These are phyloP conservation scores for Plectosphaerella cucumerina DNA, from an alignment of 2,329 filamentous ascomycete genomes.

Conservation along the genomic window DNA sequence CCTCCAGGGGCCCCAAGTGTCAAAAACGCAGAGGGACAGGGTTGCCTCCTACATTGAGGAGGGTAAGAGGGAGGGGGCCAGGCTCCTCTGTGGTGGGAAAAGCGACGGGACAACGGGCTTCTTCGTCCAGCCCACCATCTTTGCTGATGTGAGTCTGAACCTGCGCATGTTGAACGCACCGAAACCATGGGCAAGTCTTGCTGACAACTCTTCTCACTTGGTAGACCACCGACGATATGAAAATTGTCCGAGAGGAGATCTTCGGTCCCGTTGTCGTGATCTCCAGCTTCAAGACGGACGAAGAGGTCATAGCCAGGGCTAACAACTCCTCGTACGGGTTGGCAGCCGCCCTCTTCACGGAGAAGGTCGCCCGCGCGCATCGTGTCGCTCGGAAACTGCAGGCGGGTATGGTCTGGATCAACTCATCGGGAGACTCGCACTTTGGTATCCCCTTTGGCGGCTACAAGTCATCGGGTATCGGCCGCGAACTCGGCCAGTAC, in stretches of 20 bases:
- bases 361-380: constrained; percentile 38
- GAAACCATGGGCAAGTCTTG: too few relatives aligned
- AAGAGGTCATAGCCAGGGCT: constrained; percentile 20
- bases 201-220: neutral
- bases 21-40: constrained; percentile 58
- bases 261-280: constrained; percentile 23
- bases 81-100: constrained; percentile 50
- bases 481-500: neutral
- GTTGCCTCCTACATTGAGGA: constrained; percentile 62
- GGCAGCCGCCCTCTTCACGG: constrained; percentile 50
- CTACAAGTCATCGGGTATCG: constrained; percentile 9
- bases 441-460: constrained; percentile 23
- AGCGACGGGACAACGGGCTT: constrained; percentile 15
- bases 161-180: too few relatives aligned
- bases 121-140: constrained; percentile 16
- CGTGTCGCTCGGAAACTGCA: constrained; percentile 44
- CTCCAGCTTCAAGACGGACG: constrained; percentile 17
- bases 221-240: constrained; percentile 17
- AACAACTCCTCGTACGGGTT: constrained; percentile 48
- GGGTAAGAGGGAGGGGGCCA: constrained; percentile 60
- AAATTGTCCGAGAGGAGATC: constrained; percentile 23
- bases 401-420: constrained; percentile 40
- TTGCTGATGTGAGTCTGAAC: constrained; percentile 16
- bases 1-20: constrained; percentile 64
- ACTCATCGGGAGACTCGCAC: constrained; percentile 18